Evolutionary conservation across 768 basidiomycete genomes (phyloP), one percentile per base, ranked within the genome.

Genomic region (Russula griseocarnosa): DNA sequence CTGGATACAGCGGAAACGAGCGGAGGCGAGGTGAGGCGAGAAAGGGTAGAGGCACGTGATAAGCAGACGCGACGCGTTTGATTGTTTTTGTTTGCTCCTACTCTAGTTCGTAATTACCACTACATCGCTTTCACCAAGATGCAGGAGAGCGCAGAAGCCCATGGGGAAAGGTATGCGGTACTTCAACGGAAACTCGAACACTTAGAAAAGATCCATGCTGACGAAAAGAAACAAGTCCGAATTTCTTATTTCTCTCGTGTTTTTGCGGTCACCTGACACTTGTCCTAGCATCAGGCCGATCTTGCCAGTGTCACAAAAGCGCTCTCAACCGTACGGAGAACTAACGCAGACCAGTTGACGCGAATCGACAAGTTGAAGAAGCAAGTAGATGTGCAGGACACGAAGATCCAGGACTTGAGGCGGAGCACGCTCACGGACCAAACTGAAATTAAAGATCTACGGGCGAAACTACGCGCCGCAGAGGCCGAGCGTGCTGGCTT

Each of bases 161-260:
- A 62, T 58, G 28, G 67, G 53, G 85, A 88, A 60, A 78, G 81
- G 22, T 85, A 85, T 67, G 78, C 79, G 8, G 63, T 73, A 18
- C 79, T 90, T 24, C 82, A 87, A 70, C 79, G 78, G 65, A 86
- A 86, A 67, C 79, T 91, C 0, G 84, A 86, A 38, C 83, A 86
- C 18, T 71, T 88, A 7, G 85, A 89, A 74, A 75, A 73, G 60
- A 72, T 84, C n/a, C 86, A 86, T 69, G 73, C 78, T 44, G 86
- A 88, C 3, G 82, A 81, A 62, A 90, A 88, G 81, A 85, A 81
- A 77, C 62, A 77, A 54, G 88, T 89, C 71, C 67, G 83, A 36
- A 74, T 11, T 30, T 28, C 26, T 46, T 53, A 18, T n/a, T n/a
- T 57, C 56, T 55, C 55, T 32, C 62, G 28, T 55, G 49, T 32